Percentiles rank a stretch among this genome's conserved stretches.
Conservation (phyloP, 805 yeast genomes). For the Candida coquimbonensis region DNA sequence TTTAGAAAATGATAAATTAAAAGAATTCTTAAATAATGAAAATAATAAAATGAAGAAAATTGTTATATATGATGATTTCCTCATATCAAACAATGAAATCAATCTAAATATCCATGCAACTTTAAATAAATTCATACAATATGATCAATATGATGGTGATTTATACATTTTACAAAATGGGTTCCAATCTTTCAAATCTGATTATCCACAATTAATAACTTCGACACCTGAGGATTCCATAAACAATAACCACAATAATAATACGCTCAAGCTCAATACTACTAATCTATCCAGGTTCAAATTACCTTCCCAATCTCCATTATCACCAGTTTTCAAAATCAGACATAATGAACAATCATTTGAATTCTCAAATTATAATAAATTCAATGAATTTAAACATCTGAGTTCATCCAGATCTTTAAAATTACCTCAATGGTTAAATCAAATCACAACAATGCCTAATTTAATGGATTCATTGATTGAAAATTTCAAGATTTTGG, state of each 20-base stretch:
- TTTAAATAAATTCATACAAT: conserved; percentile 39
- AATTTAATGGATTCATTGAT: conserved; percentile 22
- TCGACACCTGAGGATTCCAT: background rate
- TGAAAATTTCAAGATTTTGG: conserved; percentile 57
- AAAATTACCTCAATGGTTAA: conserved; percentile 50
- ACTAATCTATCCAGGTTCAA: conserved; percentile 40
- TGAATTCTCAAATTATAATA: conserved; percentile 14
- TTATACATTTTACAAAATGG: conserved; percentile 38
- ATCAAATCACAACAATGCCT: conserved; percentile 16
- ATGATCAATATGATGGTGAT: conserved; percentile 32
- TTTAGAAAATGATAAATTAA: conserved; percentile 40
- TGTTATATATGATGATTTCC: conserved; percentile 18
- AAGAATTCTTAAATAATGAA: conserved; percentile 26
- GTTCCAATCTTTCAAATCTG: conserved; percentile 29
- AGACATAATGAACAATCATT: conserved; percentile 48
- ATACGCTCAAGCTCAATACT: background rate
- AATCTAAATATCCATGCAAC: conserved; percentile 38
- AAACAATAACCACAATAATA: background rate
- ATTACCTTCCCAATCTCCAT: conserved; percentile 37
- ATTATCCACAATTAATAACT: conserved; percentile 15
- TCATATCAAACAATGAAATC: conserved; percentile 18
- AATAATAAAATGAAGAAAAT: conserved; percentile 6
- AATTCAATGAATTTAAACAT: conserved; percentile 18
- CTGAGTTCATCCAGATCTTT: background rate
- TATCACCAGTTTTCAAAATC: conserved; percentile 38